Percentiles rank a stretch among this genome's conserved stretches.
Evolutionary conservation across 805 yeast species (phyloP).

Genomic region (Nakazawaea wyomingensis): DNA sequence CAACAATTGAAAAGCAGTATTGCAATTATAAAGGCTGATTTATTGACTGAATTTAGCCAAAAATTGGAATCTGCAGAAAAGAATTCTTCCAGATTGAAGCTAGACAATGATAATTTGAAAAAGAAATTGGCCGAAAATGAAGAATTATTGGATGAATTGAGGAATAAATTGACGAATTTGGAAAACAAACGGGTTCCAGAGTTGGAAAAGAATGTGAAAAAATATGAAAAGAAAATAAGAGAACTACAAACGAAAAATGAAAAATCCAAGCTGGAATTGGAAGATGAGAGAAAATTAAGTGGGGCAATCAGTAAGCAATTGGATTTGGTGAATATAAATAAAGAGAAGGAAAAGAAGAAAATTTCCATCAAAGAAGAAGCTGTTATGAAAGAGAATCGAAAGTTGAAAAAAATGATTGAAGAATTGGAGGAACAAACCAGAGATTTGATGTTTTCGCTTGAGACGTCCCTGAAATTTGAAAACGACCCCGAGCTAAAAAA

Average conservation of each 20-base stretch:
- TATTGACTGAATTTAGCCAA: not conserved
- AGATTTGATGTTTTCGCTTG: slow-evolving; percentile 78
- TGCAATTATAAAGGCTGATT: not conserved
- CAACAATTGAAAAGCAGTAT: slow-evolving; percentile 23
- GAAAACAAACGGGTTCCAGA: slow-evolving; percentile 4
- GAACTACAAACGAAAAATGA: slow-evolving; percentile 15
- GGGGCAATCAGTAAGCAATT: slow-evolving; percentile 36
- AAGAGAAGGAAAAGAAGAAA: not conserved
- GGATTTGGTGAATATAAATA: slow-evolving; percentile 24
- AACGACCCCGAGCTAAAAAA: slow-evolving; percentile 28
- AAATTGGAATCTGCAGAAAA: not conserved
- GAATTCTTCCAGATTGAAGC: slow-evolving; percentile 7
- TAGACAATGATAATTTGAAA: slow-evolving; percentile 19
- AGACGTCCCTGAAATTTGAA: slow-evolving; percentile 65
- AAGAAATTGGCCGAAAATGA: slow-evolving; percentile 17
- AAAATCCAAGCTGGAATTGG: slow-evolving; percentile 24
- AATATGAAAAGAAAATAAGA: slow-evolving; percentile 18
- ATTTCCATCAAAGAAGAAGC: slow-evolving; percentile 15
- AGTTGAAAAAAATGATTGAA: slow-evolving; percentile 33
- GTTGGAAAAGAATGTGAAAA: slow-evolving; percentile 15
- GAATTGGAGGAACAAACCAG: slow-evolving; percentile 60
- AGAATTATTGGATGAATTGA: slow-evolving; percentile 14
- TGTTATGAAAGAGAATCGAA: slow-evolving; percentile 23
- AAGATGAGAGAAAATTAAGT: slow-evolving; percentile 44
- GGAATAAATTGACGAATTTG: slow-evolving; percentile 10